Percentiles rank a stretch among this genome's conserved stretches.
phyloP scores from a whole-genome alignment of 768 basidiomycete species.

The Cyclocybe aegerita region DNA sequence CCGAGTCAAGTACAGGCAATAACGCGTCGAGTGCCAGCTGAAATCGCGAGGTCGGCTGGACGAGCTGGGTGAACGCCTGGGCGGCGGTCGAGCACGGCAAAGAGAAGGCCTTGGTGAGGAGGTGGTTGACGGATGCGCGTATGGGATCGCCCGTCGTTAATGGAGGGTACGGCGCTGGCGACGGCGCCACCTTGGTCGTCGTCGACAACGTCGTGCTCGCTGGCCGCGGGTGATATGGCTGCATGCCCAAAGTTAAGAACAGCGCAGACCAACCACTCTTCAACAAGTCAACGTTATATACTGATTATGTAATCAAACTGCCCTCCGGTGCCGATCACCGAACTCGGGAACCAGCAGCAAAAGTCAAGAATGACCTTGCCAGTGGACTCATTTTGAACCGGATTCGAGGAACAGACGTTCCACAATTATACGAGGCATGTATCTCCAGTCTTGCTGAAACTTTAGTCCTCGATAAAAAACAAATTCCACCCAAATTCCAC shows the following conservation, averaged over 20 bases:
- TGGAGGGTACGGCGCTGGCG: slow-evolving; percentile 15
- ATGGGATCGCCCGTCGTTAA: slow-evolving; percentile 40
- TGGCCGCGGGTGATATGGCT: slow-evolving; percentile 18
- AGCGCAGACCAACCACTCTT: background rate
- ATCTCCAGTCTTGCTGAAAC: too few relatives aligned
- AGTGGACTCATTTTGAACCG: too few relatives aligned
- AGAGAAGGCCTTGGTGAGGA: slow-evolving; percentile 64
- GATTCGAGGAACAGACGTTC: too few relatives aligned
- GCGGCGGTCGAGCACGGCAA: slow-evolving; percentile 78
- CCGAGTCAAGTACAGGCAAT: slow-evolving; percentile 66
- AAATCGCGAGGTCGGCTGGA: slow-evolving; percentile 75
- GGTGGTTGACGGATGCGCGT: slow-evolving; percentile 63
- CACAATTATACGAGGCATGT: too few relatives aligned
- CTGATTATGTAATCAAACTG: too few relatives aligned
- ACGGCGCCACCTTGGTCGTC: slow-evolving; percentile 12
- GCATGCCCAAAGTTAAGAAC: slow-evolving; percentile 11
- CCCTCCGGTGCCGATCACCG: too few relatives aligned
- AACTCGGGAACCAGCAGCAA: too few relatives aligned
- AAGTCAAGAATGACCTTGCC: too few relatives aligned
- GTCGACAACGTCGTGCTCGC: slow-evolving; percentile 13
- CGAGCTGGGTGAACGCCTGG: slow-evolving; percentile 72
- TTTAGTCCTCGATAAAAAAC: too few relatives aligned
- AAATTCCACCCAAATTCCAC: too few relatives aligned
- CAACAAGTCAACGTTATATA: too few relatives aligned
- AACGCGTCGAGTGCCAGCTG: slow-evolving; percentile 83